These are phyloP conservation scores for Eutypella sp. DNA, from an alignment of 2,329 filamentous ascomycete genomes.

Conservation along the genomic window DNA sequence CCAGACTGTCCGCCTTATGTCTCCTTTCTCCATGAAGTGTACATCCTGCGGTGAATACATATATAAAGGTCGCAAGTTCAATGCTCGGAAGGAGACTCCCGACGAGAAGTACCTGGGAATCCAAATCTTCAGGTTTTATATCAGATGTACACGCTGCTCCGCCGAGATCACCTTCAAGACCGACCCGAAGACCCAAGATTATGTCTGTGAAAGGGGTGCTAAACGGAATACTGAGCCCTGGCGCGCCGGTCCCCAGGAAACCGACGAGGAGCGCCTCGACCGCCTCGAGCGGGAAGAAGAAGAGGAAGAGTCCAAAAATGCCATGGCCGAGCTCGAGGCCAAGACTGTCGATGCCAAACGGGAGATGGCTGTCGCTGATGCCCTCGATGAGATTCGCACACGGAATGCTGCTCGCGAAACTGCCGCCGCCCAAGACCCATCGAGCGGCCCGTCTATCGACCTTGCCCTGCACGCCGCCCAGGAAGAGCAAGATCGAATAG, in stretches of 20 bases:
- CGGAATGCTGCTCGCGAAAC: conserved; percentile 84
- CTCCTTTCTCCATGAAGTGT: conserved; percentile 60
- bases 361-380: conserved; percentile 96
- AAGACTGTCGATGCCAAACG: conserved; percentile 90
- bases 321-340: conserved; percentile 91
- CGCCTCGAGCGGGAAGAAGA: conserved; percentile 68
- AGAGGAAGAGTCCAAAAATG: conserved; percentile 70
- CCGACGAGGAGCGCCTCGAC: conserved; percentile 81
- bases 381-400: conserved; percentile 88
- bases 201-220: conserved; percentile 70
- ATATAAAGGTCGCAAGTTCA: conserved; percentile 92
- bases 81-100: conserved; percentile 84
- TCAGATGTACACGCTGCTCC: conserved; percentile 70
- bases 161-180: conserved; percentile 90
- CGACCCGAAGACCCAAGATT: conserved; percentile 63
- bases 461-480: not conserved
- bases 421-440: conserved; percentile 34
- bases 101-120: conserved; percentile 88
- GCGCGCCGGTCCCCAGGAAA: conserved; percentile 65
- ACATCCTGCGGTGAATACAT: conserved; percentile 66
- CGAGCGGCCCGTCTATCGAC: not conserved
- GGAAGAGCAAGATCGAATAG: not conserved
- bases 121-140: conserved; percentile 78
- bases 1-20: conserved; percentile 87
- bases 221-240: conserved; percentile 93